Evolutionary conservation across 2,329 filamentous ascomycete genomes (phyloP).

Genomic region (Knufia fluminis): DNA sequence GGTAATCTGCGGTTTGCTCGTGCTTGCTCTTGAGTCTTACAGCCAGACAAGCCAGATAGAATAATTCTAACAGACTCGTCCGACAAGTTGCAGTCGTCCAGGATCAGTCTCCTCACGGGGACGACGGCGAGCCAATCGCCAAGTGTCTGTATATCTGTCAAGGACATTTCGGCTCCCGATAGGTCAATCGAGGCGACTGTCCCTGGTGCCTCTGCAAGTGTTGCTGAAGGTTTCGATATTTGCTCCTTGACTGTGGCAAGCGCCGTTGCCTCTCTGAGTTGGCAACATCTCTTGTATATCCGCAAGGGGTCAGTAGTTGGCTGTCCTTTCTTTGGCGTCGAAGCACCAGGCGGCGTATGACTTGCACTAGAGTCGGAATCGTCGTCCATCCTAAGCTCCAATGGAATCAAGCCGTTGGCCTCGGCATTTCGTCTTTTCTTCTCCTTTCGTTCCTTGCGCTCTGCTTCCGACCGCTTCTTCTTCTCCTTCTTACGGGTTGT

Average conservation of each 20-base stretch:
- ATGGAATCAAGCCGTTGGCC: slow-evolving; percentile 74
- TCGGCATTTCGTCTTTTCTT: slow-evolving; percentile 76
- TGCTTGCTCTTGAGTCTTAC: slow-evolving; percentile 56
- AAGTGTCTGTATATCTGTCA: slow-evolving; percentile 75
- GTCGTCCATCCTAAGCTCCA: slow-evolving; percentile 67
- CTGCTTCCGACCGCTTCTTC: slow-evolving; percentile 89
- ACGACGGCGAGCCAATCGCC: slow-evolving; percentile 93
- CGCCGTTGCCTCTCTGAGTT: slow-evolving; percentile 84
- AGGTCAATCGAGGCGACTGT: slow-evolving; percentile 74
- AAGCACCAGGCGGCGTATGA: slow-evolving; percentile 24
- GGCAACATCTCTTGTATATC: slow-evolving; percentile 90
- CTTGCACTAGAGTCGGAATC: slow-evolving; percentile 43
- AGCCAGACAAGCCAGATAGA: slow-evolving; percentile 73
- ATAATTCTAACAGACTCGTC: slow-evolving; percentile 83
- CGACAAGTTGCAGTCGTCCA: slow-evolving; percentile 78
- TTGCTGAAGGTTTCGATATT: slow-evolving; percentile 62
- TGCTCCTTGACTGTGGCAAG: slow-evolving; percentile 87
- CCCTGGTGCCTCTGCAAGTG: slow-evolving; percentile 55
- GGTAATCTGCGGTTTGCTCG: slow-evolving; percentile 39
- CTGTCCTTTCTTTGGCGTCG: slow-evolving; percentile 39
- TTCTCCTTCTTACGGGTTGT: slow-evolving; percentile 77
- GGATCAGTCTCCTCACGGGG: slow-evolving; percentile 72
- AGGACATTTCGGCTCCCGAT: slow-evolving; percentile 71
- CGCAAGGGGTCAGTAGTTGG: slow-evolving; percentile 86
- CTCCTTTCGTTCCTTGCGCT: slow-evolving; percentile 84